Percentiles rank a stretch among this genome's conserved stretches.
phyloP scores from a whole-genome alignment of 306 rosid species.

The Canavalia gladiata region DNA sequence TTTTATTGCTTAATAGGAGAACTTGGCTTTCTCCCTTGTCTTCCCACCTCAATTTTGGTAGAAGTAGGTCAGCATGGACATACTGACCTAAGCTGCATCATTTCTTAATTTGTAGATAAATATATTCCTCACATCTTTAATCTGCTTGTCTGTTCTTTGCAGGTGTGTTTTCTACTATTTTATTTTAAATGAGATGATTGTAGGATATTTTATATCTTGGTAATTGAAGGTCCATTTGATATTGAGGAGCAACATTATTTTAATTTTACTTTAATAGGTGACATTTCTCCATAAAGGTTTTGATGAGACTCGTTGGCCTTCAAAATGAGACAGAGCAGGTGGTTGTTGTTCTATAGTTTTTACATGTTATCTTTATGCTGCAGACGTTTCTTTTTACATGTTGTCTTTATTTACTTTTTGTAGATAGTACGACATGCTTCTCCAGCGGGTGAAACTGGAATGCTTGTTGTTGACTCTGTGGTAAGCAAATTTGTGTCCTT shows the following conservation, averaged over 20 bases:
- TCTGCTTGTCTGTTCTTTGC: constrained; percentile 21
- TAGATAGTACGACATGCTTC: constrained; percentile 89
- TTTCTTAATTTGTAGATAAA: not conserved
- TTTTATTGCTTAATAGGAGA: no score
- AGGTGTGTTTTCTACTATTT: not conserved
- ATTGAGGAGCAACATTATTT: constrained; percentile 30
- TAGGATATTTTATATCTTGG: not conserved
- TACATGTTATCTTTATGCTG: constrained; percentile 4
- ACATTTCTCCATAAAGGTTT: constrained; percentile 96
- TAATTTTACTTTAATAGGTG: constrained; percentile 54
- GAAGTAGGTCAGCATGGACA: not conserved
- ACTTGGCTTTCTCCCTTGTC: no score
- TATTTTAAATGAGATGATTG: constrained; percentile 6
- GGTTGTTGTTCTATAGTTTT: constrained; percentile 54
- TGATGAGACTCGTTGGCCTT: constrained; percentile 97
- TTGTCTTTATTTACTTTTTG: not conserved
- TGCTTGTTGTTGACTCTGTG: constrained; percentile 96
- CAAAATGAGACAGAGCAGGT: constrained; percentile 87
- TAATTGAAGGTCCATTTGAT: constrained; percentile 23
- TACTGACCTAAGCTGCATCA: not conserved
- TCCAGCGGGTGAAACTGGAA: constrained; percentile 87
- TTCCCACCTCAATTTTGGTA: no score
- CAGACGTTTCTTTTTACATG: constrained; percentile 14
- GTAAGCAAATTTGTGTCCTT: constrained; percentile 46
- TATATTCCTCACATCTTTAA: constrained; percentile 16